Base-by-base conservation (phyloP, 2,329 filamentous ascomycete genomes). In the Ophiostoma pallidulum region DNA sequence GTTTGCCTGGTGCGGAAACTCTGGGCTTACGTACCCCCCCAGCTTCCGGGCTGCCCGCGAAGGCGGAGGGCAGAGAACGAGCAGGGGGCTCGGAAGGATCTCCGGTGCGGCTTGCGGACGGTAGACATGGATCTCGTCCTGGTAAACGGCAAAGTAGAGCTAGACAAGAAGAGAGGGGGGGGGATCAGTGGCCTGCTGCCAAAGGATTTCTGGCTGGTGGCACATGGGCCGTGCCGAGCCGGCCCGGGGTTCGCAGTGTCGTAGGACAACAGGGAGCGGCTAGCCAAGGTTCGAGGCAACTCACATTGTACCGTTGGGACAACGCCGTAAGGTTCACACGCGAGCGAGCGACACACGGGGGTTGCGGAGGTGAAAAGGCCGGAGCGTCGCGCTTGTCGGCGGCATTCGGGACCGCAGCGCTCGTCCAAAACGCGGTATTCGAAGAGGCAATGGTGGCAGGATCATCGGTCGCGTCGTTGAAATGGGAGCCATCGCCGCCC, bases 1-100 rank as follows among this genome's bases (percentile, higher is more conserved):
- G 57, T 90, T 91, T 41, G 86, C 72, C 26, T 74, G 71, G 60
- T 90, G 84, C 1, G 75, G 72, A 8, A 66, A 64, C 1, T 45
- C 22, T 0, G 51, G 51, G 48, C 81, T 73, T 26, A 86, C 67
- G 49, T 72, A 71, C 6, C 82, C 82, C 7, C 62, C 59, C 1
- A 75, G 65, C 3, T 54, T 36, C 4, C 8, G 22, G 1, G 68
- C 65, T 19, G 64, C 67, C 51, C 64, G 62, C 20, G 65, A 72
- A 12, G 59, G 63, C 8, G 58, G 64, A 12, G 72, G 71, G 24
- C 60, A 61, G 9, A 84, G 63, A 29, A 77, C 66, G 6, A 78
- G 61, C 47, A 75, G 69, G 3, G 78, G 72, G 3, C 61, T 58
- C 4, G 71, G 68, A 7, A 84, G 62, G 6, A 65, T 66, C 54